These are phyloP conservation scores for Penicillium goetzii DNA, from an alignment of 495 filamentous ascomycete species.

Conservation along the genomic window DNA sequence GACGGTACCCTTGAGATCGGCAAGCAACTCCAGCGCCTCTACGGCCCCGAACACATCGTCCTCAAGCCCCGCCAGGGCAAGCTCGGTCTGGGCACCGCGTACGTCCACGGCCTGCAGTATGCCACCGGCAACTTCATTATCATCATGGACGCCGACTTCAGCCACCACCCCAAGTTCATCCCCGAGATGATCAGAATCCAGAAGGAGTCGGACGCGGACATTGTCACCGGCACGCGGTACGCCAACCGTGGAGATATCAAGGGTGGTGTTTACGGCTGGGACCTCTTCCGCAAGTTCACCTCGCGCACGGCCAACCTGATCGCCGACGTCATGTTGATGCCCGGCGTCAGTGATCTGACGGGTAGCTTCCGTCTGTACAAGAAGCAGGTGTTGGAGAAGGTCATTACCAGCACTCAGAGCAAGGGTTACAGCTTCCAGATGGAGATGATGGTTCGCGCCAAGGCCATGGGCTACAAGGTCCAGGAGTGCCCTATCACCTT, in stretches of 20 bases:
- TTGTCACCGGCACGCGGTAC: slow-evolving; percentile 95
- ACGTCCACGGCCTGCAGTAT: slow-evolving; percentile 90
- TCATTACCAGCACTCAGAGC: slow-evolving; percentile 82
- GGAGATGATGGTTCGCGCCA: slow-evolving; percentile 94
- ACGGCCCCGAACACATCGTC: slow-evolving; percentile 71
- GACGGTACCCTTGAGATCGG: slow-evolving; percentile 92
- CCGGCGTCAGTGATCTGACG: slow-evolving; percentile 95
- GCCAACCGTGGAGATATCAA: slow-evolving; percentile 62
- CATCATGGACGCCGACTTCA: slow-evolving; percentile 99
- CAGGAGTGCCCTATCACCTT: slow-evolving; percentile 95
- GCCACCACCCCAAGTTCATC: slow-evolving; percentile 97
- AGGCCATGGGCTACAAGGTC: slow-evolving; percentile 87
- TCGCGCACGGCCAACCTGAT: slow-evolving; percentile 90
- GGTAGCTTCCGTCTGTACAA: slow-evolving; percentile 95
- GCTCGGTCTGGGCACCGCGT: slow-evolving; percentile 94
- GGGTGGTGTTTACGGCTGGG: slow-evolving; percentile 96
- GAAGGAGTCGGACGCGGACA: slow-evolving; percentile 75
- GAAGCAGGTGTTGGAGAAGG: slow-evolving; percentile 83
- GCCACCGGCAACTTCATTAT: slow-evolving; percentile 90
- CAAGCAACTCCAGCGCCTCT: slow-evolving; percentile 83
- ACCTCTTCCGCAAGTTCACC: slow-evolving; percentile 93
- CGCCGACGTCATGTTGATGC: slow-evolving; percentile 89
- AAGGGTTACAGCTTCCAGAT: slow-evolving; percentile 99
- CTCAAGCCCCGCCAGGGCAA: slow-evolving; percentile 89
- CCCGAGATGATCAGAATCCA: slow-evolving; percentile 82